A percentile compares a stretch with the other conserved stretches of the same genome.
These are phyloP conservation scores for Pythium volutum DNA, from an alignment of 352 stramenopile species.

Conservation along the genomic window DNA sequence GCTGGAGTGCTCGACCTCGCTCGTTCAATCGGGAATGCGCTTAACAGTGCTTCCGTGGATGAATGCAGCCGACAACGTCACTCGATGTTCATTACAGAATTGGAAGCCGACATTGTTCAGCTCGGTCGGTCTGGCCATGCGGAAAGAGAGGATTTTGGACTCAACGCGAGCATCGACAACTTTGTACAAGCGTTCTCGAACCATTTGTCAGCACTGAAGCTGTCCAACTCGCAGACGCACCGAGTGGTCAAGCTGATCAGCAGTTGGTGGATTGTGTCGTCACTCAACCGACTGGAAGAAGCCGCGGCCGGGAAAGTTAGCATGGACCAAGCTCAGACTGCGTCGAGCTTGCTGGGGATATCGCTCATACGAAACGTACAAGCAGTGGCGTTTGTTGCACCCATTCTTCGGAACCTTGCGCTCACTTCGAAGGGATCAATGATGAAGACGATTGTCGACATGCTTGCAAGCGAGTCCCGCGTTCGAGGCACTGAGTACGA, in stretches of 20 bases:
- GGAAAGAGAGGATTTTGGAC: neutral
- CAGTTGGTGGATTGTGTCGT: slow-evolving; percentile 15
- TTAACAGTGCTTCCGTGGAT: neutral
- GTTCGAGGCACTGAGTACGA: neutral
- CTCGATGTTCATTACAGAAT: neutral
- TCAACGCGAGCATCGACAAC: neutral
- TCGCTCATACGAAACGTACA: neutral
- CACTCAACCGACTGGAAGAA: neutral
- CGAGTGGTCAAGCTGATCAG: slow-evolving; percentile 20
- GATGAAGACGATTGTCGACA: slow-evolving; percentile 35
- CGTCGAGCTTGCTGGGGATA: neutral
- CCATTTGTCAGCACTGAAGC: slow-evolving; percentile 18
- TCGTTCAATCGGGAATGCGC: neutral
- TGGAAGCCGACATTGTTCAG: neutral
- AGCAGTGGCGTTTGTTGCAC: neutral
- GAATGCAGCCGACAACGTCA: neutral
- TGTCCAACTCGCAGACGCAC: slow-evolving; percentile 28
- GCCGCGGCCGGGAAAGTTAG: neutral
- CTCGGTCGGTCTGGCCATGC: neutral
- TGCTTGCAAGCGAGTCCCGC: neutral
- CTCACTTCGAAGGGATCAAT: slow-evolving; percentile 49
- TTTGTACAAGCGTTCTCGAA: slow-evolving; percentile 14
- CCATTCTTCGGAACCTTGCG: slow-evolving; percentile 39
- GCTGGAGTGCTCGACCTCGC: neutral
- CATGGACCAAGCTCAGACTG: neutral